Base-by-base conservation (phyloP, 2,329 filamentous ascomycete species). In the Coniella lustricola region DNA sequence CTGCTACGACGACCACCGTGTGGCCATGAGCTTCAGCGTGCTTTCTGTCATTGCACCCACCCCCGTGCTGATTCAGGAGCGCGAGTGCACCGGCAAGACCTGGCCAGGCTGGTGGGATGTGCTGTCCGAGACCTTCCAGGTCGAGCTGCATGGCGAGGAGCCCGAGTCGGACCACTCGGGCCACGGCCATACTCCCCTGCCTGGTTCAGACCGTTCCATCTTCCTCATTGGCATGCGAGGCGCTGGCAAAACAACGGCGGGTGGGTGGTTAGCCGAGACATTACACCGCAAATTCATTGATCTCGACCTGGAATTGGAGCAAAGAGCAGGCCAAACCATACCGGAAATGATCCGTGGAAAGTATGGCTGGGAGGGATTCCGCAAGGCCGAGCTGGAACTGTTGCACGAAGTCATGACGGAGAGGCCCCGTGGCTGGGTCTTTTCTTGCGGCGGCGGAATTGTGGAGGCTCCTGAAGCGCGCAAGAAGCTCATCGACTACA, bases 51-150 rank as follows among this genome's bases (percentile, higher is more conserved):
- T 84, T 25, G 77, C 85, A 0, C 84, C 87, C 1, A 67, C 79
- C 7, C 77, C 87, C 0, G 85, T 89, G 0, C 68, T 95, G 14
- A 82, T 98, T 44, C 77, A 87, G 2, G 93, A 98, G 64, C 85
- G 90, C 52, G 90, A 95, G 60, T 98, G 93, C 63, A 87, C 89
- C 3, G 90, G 87, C 35, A 98, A 98, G 74, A 98, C 93, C 2
- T 98, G 93, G 93, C 93, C 93, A 0, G 93, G 91, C 9, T 98
- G 93, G 89, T 98, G 93, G 93, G 93, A 98, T 65, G 81, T 84
- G 16, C 69, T 97, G 48, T 83, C 84, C 18, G 81, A 86, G 56
- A 78, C 81, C 13, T 98, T 96, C 71, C 75, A 82, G 31, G 86
- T 87, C 22, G 68, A 76, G 22, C 71, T 97, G n/a, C 78, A 84